Evolutionary conservation across 495 filamentous ascomycete genomes (phyloP).

Genomic region (Opeltia flavorubescens): DNA sequence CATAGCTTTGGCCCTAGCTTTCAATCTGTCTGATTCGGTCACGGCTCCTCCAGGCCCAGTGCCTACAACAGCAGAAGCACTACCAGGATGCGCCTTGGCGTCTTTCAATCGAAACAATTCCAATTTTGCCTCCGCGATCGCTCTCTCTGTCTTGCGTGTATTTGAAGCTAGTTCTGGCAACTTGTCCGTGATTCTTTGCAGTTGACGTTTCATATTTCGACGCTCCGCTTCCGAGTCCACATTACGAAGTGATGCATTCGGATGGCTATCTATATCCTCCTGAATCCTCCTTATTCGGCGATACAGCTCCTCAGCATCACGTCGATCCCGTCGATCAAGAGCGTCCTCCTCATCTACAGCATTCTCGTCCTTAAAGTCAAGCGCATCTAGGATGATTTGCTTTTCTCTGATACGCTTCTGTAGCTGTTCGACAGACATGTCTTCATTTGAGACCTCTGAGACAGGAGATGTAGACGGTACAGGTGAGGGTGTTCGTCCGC

Average conservation of each 20-base stretch:
- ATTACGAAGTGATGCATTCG: constrained; percentile 56
- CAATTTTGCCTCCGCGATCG: constrained; percentile 82
- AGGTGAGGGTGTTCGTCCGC: constrained; percentile 59
- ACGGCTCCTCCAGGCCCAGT: constrained; percentile 85
- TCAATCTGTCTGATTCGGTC: constrained; percentile 87
- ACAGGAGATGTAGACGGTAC: constrained; percentile 55
- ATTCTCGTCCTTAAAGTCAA: constrained; percentile 92
- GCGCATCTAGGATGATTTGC: constrained; percentile 88
- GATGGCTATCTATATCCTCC: constrained; percentile 90
- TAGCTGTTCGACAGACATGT: constrained; percentile 73
- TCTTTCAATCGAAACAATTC: constrained; percentile 89
- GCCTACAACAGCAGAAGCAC: constrained; percentile 72
- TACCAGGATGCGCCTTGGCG: constrained; percentile 78
- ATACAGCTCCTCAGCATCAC: constrained; percentile 89
- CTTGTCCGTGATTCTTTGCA: constrained; percentile 77
- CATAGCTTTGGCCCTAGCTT: constrained; percentile 89
- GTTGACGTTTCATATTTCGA: constrained; percentile 68
- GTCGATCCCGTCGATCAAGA: constrained; percentile 76
- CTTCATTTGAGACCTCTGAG: constrained; percentile 58
- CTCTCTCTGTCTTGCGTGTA: constrained; percentile 78
- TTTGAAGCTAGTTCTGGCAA: constrained; percentile 86
- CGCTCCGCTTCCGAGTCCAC: constrained; percentile 79
- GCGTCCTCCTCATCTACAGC: constrained; percentile 80
- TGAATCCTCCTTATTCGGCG: constrained; percentile 84
- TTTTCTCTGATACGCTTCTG: constrained; percentile 90